Percentiles rank a stretch among this genome's conserved stretches.
Evolutionary conservation across 495 filamentous ascomycete species (phyloP).

Genomic region (Cercophora sp.): DNA sequence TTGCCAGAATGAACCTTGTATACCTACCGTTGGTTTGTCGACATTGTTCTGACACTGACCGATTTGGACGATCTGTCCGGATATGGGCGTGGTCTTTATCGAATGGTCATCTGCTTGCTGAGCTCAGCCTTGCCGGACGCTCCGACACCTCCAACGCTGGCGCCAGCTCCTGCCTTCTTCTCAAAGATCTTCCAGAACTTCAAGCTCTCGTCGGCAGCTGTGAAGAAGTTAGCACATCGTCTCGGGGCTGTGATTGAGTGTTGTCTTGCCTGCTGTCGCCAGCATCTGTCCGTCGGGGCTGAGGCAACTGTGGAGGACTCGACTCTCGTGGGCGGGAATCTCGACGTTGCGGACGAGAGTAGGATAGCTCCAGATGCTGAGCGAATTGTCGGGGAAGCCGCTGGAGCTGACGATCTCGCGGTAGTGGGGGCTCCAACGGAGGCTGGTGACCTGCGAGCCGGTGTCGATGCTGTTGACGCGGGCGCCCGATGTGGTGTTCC

Average conservation of each 20-base stretch:
- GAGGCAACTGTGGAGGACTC: constrained; percentile 89
- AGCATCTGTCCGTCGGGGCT: constrained; percentile 97
- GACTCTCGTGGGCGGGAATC: constrained; percentile 97
- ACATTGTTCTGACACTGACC: constrained; percentile 25
- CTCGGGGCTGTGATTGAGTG: too few species aligned
- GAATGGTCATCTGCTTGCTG: constrained; percentile 96
- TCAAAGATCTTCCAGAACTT: constrained; percentile 99
- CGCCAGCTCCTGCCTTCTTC: constrained; percentile 77
- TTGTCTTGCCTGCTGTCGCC: constrained; percentile 70
- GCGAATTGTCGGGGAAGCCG: constrained; percentile 96
- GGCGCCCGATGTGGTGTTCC: constrained; percentile 96
- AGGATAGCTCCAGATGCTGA: constrained; percentile 98
- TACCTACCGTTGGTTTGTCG: constrained; percentile 43
- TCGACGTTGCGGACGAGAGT: constrained; percentile 94
- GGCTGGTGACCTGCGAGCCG: constrained; percentile 90
- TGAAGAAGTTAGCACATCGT: constrained; percentile 15
- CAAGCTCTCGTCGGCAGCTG: constrained; percentile 87
- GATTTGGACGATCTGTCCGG: constrained; percentile 5
- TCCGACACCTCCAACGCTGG: constrained; percentile 56
- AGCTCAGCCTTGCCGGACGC: constrained; percentile 58
- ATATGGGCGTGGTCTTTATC: constrained; percentile 46
- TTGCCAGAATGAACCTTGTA: constrained; percentile 35
- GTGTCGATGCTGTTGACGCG: constrained; percentile 99
- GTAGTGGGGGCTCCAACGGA: constrained; percentile 94
- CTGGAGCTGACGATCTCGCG: constrained; percentile 96